Evolutionary conservation across 805 yeast species (phyloP).

Genomic region (Candida vaughaniae): DNA sequence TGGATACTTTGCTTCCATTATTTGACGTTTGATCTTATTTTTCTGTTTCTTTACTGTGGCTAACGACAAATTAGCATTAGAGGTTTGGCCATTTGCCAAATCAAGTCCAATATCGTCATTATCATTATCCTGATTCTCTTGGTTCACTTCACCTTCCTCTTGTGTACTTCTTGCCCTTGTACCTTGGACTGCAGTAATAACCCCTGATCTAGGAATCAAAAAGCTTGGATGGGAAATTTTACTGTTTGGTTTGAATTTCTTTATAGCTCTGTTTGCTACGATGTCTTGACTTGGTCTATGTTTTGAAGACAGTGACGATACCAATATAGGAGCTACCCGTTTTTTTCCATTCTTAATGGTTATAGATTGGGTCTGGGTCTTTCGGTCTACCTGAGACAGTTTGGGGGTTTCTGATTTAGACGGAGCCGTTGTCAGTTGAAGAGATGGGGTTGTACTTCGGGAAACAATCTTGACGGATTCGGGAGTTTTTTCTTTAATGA

Average conservation of each 20-base stretch:
- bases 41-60: conserved; percentile 32
- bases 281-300: conserved; percentile 2
- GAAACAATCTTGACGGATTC: background rate
- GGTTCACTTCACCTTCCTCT: conserved; percentile 15
- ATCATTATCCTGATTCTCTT: conserved; percentile 41
- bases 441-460: background rate
- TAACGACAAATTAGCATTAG: conserved; percentile 23
- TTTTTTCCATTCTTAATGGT: conserved; percentile 74
- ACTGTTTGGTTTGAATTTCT: conserved; percentile 22
- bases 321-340: conserved; percentile 68
- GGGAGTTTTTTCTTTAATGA: conserved; percentile 2
- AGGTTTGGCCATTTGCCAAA: conserved; percentile 11
- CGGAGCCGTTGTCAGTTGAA: no score
- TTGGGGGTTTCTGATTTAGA: background rate
- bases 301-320: conserved; percentile 40
- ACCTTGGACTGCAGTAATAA: conserved; percentile 65
- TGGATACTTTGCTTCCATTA: conserved; percentile 35
- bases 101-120: conserved; percentile 48
- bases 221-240: conserved; percentile 47
- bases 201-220: conserved; percentile 59
- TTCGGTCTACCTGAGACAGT: conserved; percentile 1
- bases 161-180: conserved; percentile 28
- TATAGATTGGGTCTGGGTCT: conserved; percentile 41
- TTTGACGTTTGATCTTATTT: conserved; percentile 27
- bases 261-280: conserved; percentile 10